Evolutionary conservation across 257 asterid genomes (phyloP).

Genomic region (Solanum pennellii): DNA sequence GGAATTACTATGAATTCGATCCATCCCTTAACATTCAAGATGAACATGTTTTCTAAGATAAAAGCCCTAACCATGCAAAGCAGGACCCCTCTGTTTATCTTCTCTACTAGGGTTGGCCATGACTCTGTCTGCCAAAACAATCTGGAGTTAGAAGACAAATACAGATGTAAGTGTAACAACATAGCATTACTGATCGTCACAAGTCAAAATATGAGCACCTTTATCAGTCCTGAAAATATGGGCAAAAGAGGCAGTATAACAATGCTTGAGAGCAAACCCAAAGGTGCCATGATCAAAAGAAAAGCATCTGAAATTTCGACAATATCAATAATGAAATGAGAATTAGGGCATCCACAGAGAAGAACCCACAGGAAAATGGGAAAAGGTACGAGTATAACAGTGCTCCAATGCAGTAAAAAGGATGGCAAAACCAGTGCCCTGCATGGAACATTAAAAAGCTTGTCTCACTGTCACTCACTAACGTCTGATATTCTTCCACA

Average conservation of each 20-base stretch:
- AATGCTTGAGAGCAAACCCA: constrained; percentile 35
- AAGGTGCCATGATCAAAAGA: constrained; percentile 41
- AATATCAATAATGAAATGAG: not conserved
- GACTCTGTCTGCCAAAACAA: constrained; percentile 22
- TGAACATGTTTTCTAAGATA: not conserved
- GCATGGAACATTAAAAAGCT: not conserved
- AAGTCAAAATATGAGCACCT: constrained; percentile 11
- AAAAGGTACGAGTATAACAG: not conserved
- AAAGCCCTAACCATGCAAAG: constrained; percentile 28
- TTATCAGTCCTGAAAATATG: constrained; percentile 24
- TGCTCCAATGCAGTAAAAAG: not conserved
- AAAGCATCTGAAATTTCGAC: constrained; percentile 21
- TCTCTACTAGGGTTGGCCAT: constrained; percentile 20
- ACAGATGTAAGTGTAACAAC: not conserved
- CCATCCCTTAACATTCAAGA: not conserved
- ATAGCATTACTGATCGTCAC: not conserved
- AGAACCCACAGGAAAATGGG: not conserved
- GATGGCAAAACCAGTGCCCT: not conserved
- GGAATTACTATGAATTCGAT: not conserved
- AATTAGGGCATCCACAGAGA: not conserved
- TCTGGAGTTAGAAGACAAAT: not conserved
- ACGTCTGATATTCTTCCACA: not conserved
- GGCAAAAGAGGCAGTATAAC: constrained; percentile 34
- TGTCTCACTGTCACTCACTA: not conserved
- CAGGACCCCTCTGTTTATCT: constrained; percentile 17